These are phyloP conservation scores for Straminergon stramineum DNA, from an alignment of 225 moss, liverwort and hornwort species.

Conservation along the genomic window DNA sequence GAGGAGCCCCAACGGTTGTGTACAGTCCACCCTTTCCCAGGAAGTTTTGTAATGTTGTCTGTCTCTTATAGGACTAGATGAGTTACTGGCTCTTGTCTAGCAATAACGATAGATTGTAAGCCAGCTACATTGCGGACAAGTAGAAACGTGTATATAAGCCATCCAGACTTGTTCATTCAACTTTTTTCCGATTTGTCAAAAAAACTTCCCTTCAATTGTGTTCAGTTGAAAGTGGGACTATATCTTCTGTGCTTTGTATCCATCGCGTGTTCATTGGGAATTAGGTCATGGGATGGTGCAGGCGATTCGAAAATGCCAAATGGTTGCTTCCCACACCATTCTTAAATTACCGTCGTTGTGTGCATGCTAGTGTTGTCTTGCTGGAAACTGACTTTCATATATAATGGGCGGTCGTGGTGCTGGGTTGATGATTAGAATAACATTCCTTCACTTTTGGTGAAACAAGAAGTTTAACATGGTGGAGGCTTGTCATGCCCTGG, in stretches of 20 bases:
- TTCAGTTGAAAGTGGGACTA: neutral
- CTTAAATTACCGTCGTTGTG: neutral
- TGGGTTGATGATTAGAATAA: neutral
- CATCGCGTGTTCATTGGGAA: neutral
- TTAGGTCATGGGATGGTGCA: neutral
- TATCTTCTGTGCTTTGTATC: neutral
- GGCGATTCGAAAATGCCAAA: too few species aligned
- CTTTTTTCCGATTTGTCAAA: neutral
- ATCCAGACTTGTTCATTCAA: neutral
- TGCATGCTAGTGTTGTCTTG: neutral
- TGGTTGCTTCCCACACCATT: neutral
- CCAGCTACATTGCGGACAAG: neutral
- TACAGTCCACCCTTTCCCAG: neutral
- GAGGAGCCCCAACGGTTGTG: neutral
- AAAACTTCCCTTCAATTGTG: neutral
- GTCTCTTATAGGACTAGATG: neutral
- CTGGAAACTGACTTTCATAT: neutral
- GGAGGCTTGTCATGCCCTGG: neutral
- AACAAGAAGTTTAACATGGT: neutral
- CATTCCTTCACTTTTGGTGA: neutral
- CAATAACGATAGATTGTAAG: neutral
- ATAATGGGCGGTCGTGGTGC: neutral
- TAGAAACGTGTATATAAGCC: neutral
- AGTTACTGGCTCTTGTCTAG: neutral
- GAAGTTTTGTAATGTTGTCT: neutral